Conservation (phyloP, 2,329 filamentous ascomycete species). For the Gremmenia infestans region DNA sequence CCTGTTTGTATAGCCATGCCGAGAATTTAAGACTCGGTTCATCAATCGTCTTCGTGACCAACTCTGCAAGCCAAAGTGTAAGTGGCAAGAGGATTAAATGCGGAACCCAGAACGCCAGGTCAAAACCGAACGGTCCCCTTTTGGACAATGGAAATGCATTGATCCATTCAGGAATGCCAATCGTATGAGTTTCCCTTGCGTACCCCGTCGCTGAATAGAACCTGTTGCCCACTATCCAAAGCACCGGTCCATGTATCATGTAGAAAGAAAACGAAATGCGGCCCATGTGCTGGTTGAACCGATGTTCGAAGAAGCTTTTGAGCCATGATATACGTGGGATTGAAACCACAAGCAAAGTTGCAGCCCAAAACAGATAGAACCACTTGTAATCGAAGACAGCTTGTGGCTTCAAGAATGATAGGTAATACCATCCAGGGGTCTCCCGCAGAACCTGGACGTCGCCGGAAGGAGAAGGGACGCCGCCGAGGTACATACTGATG, state of each 20-base stretch:
- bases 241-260: conserved; percentile 57
- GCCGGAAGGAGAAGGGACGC: conserved; percentile 48
- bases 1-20: conserved; percentile 50
- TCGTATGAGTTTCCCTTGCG: conserved; percentile 41
- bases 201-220: conserved; percentile 59
- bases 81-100: conserved; percentile 56
- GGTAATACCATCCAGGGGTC: conserved; percentile 42
- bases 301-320: conserved; percentile 52
- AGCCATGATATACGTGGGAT: conserved; percentile 54
- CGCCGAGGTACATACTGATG: conserved; percentile 51
- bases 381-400: conserved; percentile 58
- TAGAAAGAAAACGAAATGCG: conserved; percentile 59
- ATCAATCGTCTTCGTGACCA: conserved; percentile 52
- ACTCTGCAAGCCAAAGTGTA: conserved; percentile 53
- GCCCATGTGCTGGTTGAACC: conserved; percentile 57
- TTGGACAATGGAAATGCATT: conserved; percentile 50
- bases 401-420: conserved; percentile 32
- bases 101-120: conserved; percentile 53
- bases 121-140: conserved; percentile 54
- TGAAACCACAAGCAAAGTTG: conserved; percentile 50
- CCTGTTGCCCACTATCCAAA: conserved; percentile 56
- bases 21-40: conserved; percentile 55
- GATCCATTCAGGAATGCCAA: conserved; percentile 52
- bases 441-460: conserved; percentile 45
- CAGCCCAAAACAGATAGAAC: conserved; percentile 62